Evolutionary conservation across 768 basidiomycete genomes (phyloP), one percentile per base, ranked within the genome.

Genomic region (Podaxis rugospora): DNA sequence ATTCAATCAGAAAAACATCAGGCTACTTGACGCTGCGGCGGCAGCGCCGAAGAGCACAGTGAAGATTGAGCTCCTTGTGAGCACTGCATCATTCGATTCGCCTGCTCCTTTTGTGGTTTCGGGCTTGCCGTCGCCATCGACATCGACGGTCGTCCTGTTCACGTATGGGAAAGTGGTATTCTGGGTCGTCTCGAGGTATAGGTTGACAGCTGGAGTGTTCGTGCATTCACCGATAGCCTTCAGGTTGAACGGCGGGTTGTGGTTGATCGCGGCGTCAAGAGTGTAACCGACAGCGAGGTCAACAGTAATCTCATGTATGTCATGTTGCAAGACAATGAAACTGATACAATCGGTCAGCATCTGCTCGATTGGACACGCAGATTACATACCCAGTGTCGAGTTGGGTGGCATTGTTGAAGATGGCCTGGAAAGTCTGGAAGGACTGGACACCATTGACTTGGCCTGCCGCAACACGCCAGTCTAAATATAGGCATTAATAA

Each of bases 261-360:
- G 85, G 21, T 67, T 80, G 67, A 90, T 71, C 21, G 93, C 95
- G 28, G 86, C 80, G 60, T 91, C 83, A 16, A 97, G 78, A 64
- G 92, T 88, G 76, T 94, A 95, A 23, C 91, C 93, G 60, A 89
- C 81, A 28, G 95, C 95, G 64, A 98, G 84, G 67, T 96, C 92
- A 55, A 96, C 93, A 11, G 92, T 90, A 67, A 92, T 85, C 64
- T 87, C 74, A 65, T 79, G 95, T 39, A 96, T 78, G 72, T 97
- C 95, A 66, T 95, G 93, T 71, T 94, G 82, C 58, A 98, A 78
- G 36, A 95, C 92, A 67, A 95, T 85, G 79, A 98, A 97, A 68
- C 93, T 80, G 27, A 44, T 39, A 21, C 54, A 11, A 44, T 10
- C 42, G 21, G 59, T 59, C 61, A 63, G 52, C 42, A 44, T 56